Evolutionary conservation across 345 rosid genomes (phyloP), one percentile per base, ranked within the genome.

Genomic region (Citrus medica): DNA sequence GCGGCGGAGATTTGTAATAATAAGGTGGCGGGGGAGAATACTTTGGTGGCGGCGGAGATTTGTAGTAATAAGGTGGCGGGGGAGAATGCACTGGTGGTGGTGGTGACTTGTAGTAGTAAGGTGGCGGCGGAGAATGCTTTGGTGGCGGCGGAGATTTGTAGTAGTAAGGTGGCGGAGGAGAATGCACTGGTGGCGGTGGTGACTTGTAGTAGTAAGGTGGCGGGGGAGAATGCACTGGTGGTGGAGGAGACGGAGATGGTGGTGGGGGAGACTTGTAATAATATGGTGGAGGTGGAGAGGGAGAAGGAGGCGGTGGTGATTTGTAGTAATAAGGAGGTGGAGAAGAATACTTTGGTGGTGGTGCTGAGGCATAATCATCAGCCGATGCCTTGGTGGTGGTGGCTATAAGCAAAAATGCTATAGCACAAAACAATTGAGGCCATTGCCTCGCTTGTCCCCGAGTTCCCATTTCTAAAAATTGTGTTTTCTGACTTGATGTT

Each of bases 341-440:
- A 1, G 40, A 21, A 0, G 51, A 56, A 3, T 6, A 5, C 1
- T 6, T 3, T 38, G 42, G 42, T 38, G 42, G 42, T 38, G 42
- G 42, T 8, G 42, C 0, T 10, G 28, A 9, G 1, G 59, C 22
- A 38, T 58, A 72, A 1, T 38, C 22, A 53, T 56, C 9, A 33
- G 68, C 82, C 73, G 86, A 83, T 0, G 71, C 81, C 46, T 2
- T 40, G 13, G 46, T 78, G 70, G 13, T n/a, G 9, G 13, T 38
- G 56, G 84, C 84, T 9, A 75, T 8, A 69, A 88, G 76, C 75
- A 79, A 88, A 65, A 65, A 8, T 33, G n/a, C 46, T 6, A 19
- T 19, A 2, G 69, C 69, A 21, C 21, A 33, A 19, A 6, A 14
- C 69, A 65, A 65, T 7, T 10, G 42, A 8, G 69, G 69, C 69